Evolutionary conservation across 1,284 basidiomycete species (phyloP).

Genomic region (Sporisorium graminicola): DNA sequence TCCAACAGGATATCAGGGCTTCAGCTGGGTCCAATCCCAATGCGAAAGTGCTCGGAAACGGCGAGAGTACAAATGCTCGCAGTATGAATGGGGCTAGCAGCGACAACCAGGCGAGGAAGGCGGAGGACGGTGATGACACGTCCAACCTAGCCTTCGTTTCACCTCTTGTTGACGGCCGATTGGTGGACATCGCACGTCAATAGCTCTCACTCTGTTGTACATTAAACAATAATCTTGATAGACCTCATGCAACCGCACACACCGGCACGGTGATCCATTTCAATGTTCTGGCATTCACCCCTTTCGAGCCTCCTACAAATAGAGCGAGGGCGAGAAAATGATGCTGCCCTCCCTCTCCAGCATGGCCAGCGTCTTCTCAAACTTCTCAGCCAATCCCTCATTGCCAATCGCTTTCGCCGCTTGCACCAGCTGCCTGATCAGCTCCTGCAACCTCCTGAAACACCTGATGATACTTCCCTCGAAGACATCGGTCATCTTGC

Average conservation of each 20-base stretch:
- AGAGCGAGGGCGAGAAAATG: constrained; percentile 64
- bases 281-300: background rate
- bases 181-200: constrained; percentile 53
- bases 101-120: background rate
- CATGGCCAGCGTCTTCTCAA: constrained; percentile 56
- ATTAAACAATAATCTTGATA: background rate
- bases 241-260: background rate
- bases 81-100: background rate
- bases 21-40: background rate
- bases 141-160: constrained; percentile 57
- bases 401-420: constrained; percentile 98
- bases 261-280: constrained; percentile 1
- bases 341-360: constrained; percentile 67
- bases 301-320: constrained; percentile 13
- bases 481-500: constrained; percentile 97
- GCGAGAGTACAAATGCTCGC: background rate
- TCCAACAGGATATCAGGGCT: constrained; percentile 25
- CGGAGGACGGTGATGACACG: constrained; percentile 23
- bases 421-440: constrained; percentile 92
- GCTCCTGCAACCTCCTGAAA: constrained; percentile 91
- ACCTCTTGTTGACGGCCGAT: constrained; percentile 56
- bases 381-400: constrained; percentile 78
- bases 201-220: background rate
- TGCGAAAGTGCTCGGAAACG: background rate
- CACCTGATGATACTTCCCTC: constrained; percentile 86